Conservation (phyloP, 2,329 filamentous ascomycete genomes). For the Plenodomus lindquistii region DNA sequence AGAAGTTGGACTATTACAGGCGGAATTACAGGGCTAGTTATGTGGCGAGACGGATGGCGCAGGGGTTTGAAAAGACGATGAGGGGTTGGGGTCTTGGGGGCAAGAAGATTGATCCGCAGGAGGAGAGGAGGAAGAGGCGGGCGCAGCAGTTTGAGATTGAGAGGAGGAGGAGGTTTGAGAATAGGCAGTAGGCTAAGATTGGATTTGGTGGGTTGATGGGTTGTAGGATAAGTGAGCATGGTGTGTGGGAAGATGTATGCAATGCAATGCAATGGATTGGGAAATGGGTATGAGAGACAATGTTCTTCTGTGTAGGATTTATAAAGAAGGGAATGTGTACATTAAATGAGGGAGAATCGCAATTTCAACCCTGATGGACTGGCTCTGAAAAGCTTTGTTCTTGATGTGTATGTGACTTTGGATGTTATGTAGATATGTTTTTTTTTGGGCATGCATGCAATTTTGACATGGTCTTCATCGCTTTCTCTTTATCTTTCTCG, state of each 20-base stretch:
- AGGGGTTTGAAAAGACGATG: conserved; percentile 12
- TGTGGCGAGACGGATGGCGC: conserved; percentile 20
- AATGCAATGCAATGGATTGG: background rate
- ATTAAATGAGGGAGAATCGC: too few species aligned
- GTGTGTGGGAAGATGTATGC: conserved; percentile 28
- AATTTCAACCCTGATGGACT: background rate
- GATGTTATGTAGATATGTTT: too few species aligned
- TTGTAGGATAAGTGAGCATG: background rate
- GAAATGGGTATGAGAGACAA: background rate
- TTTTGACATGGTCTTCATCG: too few species aligned
- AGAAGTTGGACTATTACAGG: conserved; percentile 31
- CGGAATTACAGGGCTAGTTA: conserved; percentile 29
- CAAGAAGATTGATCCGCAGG: conserved; percentile 18
- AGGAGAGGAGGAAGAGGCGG: conserved; percentile 33
- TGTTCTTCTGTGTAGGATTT: background rate
- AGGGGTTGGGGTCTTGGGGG: conserved; percentile 21
- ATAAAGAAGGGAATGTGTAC: background rate
- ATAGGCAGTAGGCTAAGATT: conserved; percentile 24
- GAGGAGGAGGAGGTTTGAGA: conserved; percentile 32
- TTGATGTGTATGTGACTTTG: too few species aligned
- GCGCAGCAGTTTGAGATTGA: conserved; percentile 33
- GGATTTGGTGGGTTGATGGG: background rate
- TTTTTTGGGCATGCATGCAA: too few species aligned
- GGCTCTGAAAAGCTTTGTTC: background rate
- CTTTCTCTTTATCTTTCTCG: too few species aligned